phyloP scores from a whole-genome alignment of 1,284 basidiomycete genomes.

The Somion occarium region DNA sequence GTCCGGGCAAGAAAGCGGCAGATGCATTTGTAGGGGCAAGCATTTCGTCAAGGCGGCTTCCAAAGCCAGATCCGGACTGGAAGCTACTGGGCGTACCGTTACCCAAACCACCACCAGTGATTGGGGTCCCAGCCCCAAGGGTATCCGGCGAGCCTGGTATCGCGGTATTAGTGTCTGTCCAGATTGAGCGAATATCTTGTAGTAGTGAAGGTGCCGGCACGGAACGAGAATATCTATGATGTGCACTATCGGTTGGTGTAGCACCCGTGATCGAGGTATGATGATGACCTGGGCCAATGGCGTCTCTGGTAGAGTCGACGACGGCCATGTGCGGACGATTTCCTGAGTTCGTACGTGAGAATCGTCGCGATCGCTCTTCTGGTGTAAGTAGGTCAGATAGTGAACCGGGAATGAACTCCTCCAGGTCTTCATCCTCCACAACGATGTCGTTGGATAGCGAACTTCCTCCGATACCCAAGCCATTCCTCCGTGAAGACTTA shows the following conservation, averaged over 20 bases:
- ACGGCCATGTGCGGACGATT: conserved; percentile 21
- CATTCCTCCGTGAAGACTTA: conserved; percentile 14
- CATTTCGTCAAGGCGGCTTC: conserved; percentile 35
- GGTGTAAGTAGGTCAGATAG: conserved; percentile 86
- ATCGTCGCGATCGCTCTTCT: conserved; percentile 72
- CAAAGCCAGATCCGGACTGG: conserved; percentile 37
- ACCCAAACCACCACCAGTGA: conserved; percentile 28
- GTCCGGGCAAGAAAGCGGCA: conserved; percentile 69
- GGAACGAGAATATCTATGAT: conserved; percentile 71
- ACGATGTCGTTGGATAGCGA: conserved; percentile 35
- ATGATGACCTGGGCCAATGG: not conserved
- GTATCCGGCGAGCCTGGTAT: conserved; percentile 23
- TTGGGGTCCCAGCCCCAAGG: conserved; percentile 15
- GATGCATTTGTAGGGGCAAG: conserved; percentile 58
- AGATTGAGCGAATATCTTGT: conserved; percentile 70
- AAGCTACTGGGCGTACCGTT: conserved; percentile 44
- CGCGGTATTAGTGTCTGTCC: conserved; percentile 41
- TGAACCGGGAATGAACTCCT: conserved; percentile 84
- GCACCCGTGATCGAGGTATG: conserved; percentile 6
- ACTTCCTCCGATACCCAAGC: conserved; percentile 1
- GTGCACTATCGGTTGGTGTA: conserved; percentile 32
- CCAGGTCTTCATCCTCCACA: conserved; percentile 71
- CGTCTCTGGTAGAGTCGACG: conserved; percentile 17
- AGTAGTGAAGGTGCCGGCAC: conserved; percentile 72
- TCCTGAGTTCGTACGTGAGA: conserved; percentile 61